phyloP scores from a whole-genome alignment of 257 asterid species.

The Apocynum venetum region DNA sequence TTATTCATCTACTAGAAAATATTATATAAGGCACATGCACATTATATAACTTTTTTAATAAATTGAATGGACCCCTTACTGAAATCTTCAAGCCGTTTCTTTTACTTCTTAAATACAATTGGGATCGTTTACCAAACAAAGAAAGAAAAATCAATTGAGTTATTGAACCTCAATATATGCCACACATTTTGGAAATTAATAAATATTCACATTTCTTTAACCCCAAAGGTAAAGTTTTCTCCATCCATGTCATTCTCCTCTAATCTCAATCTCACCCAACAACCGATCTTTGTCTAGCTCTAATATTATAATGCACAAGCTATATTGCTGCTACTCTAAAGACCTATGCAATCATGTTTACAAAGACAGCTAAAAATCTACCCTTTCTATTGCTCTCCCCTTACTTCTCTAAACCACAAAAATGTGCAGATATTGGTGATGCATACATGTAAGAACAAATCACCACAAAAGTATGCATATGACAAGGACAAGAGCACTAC shows the following conservation, averaged over 20 bases:
- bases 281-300: neutral
- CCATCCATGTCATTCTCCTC: neutral
- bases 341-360: neutral
- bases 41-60: neutral
- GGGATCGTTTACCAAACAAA: constrained; percentile 29
- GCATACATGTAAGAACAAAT: neutral
- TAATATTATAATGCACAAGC: neutral
- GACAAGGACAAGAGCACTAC: neutral
- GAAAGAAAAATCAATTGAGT: too few species aligned
- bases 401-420: neutral
- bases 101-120: constrained; percentile 22
- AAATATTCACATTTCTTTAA: constrained; percentile 4
- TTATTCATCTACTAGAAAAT: constrained; percentile 5
- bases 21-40: constrained; percentile 10
- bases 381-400: too few species aligned
- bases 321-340: neutral
- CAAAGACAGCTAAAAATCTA: neutral
- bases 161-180: constrained; percentile 10
- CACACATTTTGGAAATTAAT: constrained; percentile 29
- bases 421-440: neutral
- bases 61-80: constrained; percentile 42
- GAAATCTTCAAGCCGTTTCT: constrained; percentile 43
- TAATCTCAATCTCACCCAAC: neutral
- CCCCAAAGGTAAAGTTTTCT: constrained; percentile 1
- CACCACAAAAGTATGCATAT: neutral